Conservation (phyloP, 148 eudicot species). For the Silene latifolia region DNA sequence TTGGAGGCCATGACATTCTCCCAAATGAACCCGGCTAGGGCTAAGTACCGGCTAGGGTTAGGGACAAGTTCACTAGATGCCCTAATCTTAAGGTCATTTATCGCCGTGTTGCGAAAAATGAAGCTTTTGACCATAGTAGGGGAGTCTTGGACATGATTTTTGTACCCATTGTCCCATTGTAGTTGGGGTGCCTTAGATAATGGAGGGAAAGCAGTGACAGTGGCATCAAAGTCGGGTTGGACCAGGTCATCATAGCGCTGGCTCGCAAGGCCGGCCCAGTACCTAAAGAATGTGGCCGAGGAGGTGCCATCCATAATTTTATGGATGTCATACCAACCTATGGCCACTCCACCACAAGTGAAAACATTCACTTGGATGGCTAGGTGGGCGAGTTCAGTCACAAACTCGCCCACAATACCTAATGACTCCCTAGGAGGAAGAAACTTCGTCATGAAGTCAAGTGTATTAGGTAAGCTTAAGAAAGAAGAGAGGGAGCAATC, state of each 20-base stretch:
- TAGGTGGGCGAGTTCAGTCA: background rate
- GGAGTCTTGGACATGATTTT: background rate
- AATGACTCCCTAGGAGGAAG: slow-evolving; percentile 5
- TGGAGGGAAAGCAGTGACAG: slow-evolving; percentile 19
- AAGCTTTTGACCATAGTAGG: slow-evolving; percentile 3
- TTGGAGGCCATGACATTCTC: background rate
- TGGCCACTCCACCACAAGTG: slow-evolving; percentile 17
- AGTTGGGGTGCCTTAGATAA: background rate
- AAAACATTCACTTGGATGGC: slow-evolving; percentile 14
- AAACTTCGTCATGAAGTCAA: background rate
- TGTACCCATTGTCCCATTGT: slow-evolving; percentile 1
- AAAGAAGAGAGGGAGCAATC: slow-evolving; percentile 13
- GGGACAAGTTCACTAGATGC: slow-evolving; percentile 12
- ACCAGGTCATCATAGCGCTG: background rate
- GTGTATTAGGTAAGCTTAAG: background rate
- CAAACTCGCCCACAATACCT: slow-evolving; percentile 1
- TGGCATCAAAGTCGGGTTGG: slow-evolving; percentile 8
- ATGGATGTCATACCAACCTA: slow-evolving; percentile 23
- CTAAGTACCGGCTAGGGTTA: slow-evolving; percentile 11
- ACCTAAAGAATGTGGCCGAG: slow-evolving; percentile 13
- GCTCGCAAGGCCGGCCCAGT: slow-evolving; percentile 15
- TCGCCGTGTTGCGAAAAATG: background rate
- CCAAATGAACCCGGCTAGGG: slow-evolving; percentile 22
- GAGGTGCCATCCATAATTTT: slow-evolving; percentile 20
- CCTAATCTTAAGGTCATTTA: slow-evolving; percentile 6